phyloP scores from a whole-genome alignment of 768 basidiomycete species.

The Suillus spraguei region DNA sequence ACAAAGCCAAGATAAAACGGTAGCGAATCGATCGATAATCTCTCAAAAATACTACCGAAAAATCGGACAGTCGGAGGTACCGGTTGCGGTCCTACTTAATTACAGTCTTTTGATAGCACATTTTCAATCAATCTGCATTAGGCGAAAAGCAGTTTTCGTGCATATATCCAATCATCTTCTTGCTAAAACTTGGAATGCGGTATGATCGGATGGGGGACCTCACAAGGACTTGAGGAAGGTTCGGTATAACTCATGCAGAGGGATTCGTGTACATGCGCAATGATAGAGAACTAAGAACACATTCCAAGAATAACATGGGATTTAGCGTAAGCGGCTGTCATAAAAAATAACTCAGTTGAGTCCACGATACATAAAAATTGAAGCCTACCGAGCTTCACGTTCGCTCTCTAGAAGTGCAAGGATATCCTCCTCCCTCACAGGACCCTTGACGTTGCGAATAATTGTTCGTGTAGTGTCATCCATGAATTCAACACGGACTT shows the following conservation, averaged over 20 bases:
- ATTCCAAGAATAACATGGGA: constrained; percentile 5
- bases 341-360: neutral
- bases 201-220: neutral
- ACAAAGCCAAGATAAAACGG: neutral
- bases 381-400: constrained; percentile 90
- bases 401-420: constrained; percentile 96
- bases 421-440: constrained; percentile 95
- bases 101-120: neutral
- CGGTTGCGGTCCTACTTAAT: constrained; percentile 3
- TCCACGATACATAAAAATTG: neutral
- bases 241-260: constrained; percentile 11
- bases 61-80: neutral
- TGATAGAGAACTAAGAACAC: constrained; percentile 8
- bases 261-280: constrained; percentile 12
- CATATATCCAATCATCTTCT: constrained; percentile 2
- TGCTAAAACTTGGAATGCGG: neutral
- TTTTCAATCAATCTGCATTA: constrained; percentile 3
- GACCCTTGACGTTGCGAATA: constrained; percentile 99
- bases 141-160: constrained; percentile 1
- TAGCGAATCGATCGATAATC: neutral
- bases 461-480: constrained; percentile 95
- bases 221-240: neutral
- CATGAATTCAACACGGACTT: constrained; percentile 99
- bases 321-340: constrained; percentile 12
- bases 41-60: neutral